These are phyloP conservation scores for Jaapia argillacea DNA, from an alignment of 768 basidiomycete genomes.

Conservation along the genomic window DNA sequence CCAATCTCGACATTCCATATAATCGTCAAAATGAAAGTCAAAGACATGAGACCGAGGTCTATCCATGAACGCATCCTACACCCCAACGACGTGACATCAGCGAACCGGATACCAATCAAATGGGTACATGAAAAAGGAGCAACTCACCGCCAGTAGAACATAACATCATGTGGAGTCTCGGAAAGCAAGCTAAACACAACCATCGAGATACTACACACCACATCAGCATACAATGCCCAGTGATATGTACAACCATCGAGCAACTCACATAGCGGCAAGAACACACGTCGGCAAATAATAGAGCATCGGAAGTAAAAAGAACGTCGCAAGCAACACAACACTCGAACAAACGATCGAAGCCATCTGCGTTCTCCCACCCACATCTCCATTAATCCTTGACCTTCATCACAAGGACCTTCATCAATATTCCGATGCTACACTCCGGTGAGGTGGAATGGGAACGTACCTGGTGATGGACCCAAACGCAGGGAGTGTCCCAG, in stretches of 20 bases:
- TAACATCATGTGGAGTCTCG: constrained; percentile 81
- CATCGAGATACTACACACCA: constrained; percentile 67
- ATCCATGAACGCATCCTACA: constrained; percentile 85
- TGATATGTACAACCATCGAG: too few species aligned
- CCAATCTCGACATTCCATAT: constrained; percentile 91
- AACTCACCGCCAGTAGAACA: constrained; percentile 73
- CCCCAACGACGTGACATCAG: too few species aligned
- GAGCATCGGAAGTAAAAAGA: constrained; percentile 81
- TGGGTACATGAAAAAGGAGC: neutral
- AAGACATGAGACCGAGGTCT: constrained; percentile 75
- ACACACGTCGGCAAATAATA: constrained; percentile 87
- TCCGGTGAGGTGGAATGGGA: neutral
- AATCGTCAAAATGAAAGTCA: constrained; percentile 84
- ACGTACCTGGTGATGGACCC: constrained; percentile 82
- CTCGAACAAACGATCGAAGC: constrained; percentile 69
- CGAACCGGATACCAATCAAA: neutral
- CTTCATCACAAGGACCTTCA: constrained; percentile 23
- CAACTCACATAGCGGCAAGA: constrained; percentile 75
- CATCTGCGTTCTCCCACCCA: constrained; percentile 86
- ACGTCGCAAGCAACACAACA: constrained; percentile 74
- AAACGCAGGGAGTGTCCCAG: constrained; percentile 86
- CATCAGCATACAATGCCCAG: too few species aligned
- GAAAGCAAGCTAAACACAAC: constrained; percentile 78
- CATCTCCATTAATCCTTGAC: constrained; percentile 83
- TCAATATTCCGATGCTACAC: neutral